Conservation (phyloP, 805 yeast genomes). For the Suhomyces prunicola region DNA sequence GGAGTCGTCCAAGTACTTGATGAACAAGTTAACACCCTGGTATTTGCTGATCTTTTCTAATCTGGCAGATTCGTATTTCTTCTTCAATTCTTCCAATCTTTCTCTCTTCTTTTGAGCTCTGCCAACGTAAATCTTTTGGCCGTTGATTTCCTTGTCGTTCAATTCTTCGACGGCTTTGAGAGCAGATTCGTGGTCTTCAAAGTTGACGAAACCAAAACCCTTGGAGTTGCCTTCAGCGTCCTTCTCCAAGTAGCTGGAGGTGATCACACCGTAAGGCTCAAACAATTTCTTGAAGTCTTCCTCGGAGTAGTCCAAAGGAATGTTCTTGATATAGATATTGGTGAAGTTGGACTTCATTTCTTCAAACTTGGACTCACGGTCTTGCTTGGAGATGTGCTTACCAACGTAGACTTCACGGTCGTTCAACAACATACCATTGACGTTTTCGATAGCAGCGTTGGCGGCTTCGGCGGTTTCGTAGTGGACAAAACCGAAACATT, state of each 20-base stretch:
- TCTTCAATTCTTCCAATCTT: slow-evolving; percentile 92
- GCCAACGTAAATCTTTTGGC: slow-evolving; percentile 88
- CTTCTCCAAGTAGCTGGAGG: slow-evolving; percentile 76
- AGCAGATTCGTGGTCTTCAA: slow-evolving; percentile 82
- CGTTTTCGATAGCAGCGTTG: slow-evolving; percentile 90
- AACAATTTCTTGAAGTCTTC: slow-evolving; percentile 73
- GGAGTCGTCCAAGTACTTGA: slow-evolving; percentile 93
- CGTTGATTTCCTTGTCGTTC: slow-evolving; percentile 81
- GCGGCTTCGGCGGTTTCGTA: slow-evolving; percentile 93
- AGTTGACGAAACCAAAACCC: slow-evolving; percentile 97
- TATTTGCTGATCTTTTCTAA: slow-evolving; percentile 88
- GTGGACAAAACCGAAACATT: slow-evolving; percentile 97
- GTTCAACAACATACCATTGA: slow-evolving; percentile 96
- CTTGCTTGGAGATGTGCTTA: slow-evolving; percentile 86
- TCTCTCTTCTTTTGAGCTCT: slow-evolving; percentile 99
- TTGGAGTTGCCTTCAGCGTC: slow-evolving; percentile 85
- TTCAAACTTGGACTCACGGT: slow-evolving; percentile 90
- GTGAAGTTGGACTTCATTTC: slow-evolving; percentile 91
- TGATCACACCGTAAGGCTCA: slow-evolving; percentile 69
- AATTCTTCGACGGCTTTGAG: slow-evolving; percentile 87
- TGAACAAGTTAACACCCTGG: slow-evolving; percentile 96
- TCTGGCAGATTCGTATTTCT: slow-evolving; percentile 88
- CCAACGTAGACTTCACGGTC: slow-evolving; percentile 96
- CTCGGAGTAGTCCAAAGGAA: slow-evolving; percentile 65
- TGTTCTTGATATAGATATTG: slow-evolving; percentile 92